Evolutionary conservation across 495 filamentous ascomycete species (phyloP).

Genomic region (Bombardia bombarda): DNA sequence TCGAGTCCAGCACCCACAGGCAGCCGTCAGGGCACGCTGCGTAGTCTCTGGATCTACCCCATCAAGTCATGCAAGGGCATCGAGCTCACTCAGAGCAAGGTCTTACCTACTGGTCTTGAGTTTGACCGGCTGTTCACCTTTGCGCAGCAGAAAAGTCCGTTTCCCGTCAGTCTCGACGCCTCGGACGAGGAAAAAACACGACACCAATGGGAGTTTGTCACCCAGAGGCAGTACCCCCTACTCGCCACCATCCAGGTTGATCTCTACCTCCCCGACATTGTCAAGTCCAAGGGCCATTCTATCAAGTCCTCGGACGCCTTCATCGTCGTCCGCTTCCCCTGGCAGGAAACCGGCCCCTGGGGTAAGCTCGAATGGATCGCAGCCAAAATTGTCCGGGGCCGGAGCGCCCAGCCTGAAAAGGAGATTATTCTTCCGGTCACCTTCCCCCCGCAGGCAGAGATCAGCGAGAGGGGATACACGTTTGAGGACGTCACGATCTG

Average conservation of each 20-base stretch:
- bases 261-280: constrained; percentile 70
- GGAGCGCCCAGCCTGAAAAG: constrained; percentile 36
- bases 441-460: constrained; percentile 46
- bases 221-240: constrained; percentile 63
- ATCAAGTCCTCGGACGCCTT: constrained; percentile 42
- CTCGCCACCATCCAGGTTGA: constrained; percentile 69
- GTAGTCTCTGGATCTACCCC: constrained; percentile 80
- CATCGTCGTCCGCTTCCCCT: constrained; percentile 55
- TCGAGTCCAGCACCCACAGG: background rate
- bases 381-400: constrained; percentile 37
- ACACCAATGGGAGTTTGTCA: constrained; percentile 70
- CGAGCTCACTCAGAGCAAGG: constrained; percentile 57
- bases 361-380: constrained; percentile 30
- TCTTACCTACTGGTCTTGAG: constrained; percentile 65
- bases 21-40: constrained; percentile 38
- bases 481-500: constrained; percentile 65
- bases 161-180: constrained; percentile 31
- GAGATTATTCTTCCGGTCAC: constrained; percentile 59
- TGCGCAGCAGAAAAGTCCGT: constrained; percentile 55
- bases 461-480: constrained; percentile 47
- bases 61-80: constrained; percentile 81
- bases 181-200: constrained; percentile 34
- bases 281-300: constrained; percentile 34
- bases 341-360: constrained; percentile 35
- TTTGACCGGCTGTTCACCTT: constrained; percentile 84